Conservation (phyloP, 2,329 filamentous ascomycete genomes). For the Neofusicoccum umdonicola region DNA sequence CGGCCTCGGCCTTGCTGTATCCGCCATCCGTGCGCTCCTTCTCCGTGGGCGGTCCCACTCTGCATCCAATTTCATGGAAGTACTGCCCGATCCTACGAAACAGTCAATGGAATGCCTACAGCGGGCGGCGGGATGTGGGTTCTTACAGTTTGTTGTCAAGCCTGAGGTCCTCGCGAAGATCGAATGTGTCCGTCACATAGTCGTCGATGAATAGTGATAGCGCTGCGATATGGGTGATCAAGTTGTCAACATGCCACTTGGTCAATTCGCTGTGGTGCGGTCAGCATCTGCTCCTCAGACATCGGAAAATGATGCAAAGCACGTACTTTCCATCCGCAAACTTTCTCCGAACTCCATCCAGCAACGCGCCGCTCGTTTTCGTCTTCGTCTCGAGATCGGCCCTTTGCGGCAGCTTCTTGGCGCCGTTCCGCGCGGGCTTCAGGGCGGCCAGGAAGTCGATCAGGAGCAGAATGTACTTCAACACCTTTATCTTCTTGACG, state of each 20-base stretch:
- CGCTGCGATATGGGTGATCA: constrained; percentile 71
- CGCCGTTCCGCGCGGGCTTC: constrained; percentile 32
- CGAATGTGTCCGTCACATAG: constrained; percentile 68
- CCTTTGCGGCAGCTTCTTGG: constrained; percentile 55
- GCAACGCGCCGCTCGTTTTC: constrained; percentile 58
- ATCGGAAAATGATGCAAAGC: constrained; percentile 22
- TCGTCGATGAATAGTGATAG: constrained; percentile 70
- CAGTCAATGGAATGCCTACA: constrained; percentile 19
- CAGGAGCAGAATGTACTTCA: constrained; percentile 49
- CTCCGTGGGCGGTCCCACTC: constrained; percentile 50
- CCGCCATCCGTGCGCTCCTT: constrained; percentile 51
- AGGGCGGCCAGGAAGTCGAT: constrained; percentile 48
- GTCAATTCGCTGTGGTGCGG: constrained; percentile 52
- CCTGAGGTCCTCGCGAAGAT: constrained; percentile 69
- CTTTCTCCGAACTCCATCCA: constrained; percentile 66
- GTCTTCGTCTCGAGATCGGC: constrained; percentile 62
- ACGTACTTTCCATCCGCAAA: constrained; percentile 59
- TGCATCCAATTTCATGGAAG: constrained; percentile 73
- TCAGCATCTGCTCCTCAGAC: constrained; percentile 21
- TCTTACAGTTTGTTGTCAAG: constrained; percentile 64
- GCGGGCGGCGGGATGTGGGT: no score
- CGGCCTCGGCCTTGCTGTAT: constrained; percentile 60
- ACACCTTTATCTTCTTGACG: constrained; percentile 46
- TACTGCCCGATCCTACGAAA: constrained; percentile 59
- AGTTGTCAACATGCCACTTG: constrained; percentile 68